Evolutionary conservation across 192 early-diverging fungal genomes (phyloP).

Genomic region (Rhizophagus sp.): DNA sequence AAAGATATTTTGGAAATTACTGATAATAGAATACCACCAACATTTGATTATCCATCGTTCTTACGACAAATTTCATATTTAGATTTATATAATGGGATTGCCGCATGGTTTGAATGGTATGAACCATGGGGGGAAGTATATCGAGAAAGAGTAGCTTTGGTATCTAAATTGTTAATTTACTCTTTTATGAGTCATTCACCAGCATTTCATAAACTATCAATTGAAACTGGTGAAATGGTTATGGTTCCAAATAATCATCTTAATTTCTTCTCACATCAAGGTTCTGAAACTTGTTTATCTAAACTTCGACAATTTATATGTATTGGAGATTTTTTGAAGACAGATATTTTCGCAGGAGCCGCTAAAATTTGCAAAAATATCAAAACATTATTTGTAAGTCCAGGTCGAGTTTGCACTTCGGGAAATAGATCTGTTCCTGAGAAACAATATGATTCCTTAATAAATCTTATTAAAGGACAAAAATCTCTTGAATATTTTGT

Average conservation of each 20-base stretch:
- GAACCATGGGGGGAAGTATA: neutral
- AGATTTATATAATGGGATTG: neutral
- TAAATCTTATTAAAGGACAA: neutral
- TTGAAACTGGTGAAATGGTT: slow-evolving; percentile 1
- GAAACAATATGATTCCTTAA: neutral
- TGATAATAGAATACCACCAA: neutral
- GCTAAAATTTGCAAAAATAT: neutral
- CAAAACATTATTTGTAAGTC: neutral
- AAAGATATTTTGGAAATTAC: neutral
- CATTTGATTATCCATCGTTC: neutral
- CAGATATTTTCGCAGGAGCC: neutral
- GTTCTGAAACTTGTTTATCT: neutral
- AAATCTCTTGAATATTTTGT: neutral
- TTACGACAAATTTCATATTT: neutral
- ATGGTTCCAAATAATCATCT: slow-evolving; percentile 10
- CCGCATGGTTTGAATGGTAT: neutral
- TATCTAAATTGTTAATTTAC: neutral
- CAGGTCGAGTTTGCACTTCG: neutral
- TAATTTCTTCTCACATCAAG: neutral
- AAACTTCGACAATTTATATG: slow-evolving; percentile 13
- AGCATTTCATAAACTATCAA: neutral
- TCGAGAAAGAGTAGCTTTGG: neutral
- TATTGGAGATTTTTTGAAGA: slow-evolving; percentile 4
- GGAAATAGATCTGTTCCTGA: neutral
- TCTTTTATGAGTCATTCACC: neutral